Evolutionary conservation across 139 green algal species (phyloP), one percentile per base, ranked within the genome.

Genomic region (Picochlorum sp.): DNA sequence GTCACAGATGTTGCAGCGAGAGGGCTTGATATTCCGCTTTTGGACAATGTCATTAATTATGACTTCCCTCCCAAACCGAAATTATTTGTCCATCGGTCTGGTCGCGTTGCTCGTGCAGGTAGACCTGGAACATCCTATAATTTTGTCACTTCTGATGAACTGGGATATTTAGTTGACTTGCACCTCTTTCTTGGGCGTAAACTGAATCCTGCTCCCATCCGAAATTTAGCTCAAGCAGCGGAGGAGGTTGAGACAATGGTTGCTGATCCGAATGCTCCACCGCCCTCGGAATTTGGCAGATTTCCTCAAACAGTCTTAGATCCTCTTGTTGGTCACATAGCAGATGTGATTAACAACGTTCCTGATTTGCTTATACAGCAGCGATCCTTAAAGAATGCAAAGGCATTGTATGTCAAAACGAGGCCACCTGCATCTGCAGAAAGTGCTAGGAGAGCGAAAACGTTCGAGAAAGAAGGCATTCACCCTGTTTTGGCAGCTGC

Each of bases 11-110:
- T 99, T 23, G 94, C 94, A n/a, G 94, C 94, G 11, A 83, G 94
- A 16, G 94, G 94, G 49, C 88, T 99, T 32, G 94, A 99, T 84
- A 94, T 99, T 60, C 94, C 94, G 0, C 84, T 97, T 44, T 85
- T 99, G 41, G 89, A 98, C 85, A 98, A 98, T 71, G 94, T 98
- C 52, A 75, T 98, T 68, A 96, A 98, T 77, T 97, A 91, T 46
- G 69, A 96, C 82, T 96, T 95, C 68, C 90, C 90, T 6, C 64
- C 85, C 58, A 92, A 88, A 56, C 88, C 90, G 32, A 92, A 96
- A 80, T 87, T 99, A 21, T 99, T 98, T 72, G 89, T 99, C 37
- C 89, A 96, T 71, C 73, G 89, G 32, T 68, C 66, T 21, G 92
- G 92, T 3, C 89, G 92, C 20, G 89, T 84, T 1, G 90, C 89